Conservation (phyloP, 805 yeast genomes). For the Hanseniaspora clermontiae region DNA sequence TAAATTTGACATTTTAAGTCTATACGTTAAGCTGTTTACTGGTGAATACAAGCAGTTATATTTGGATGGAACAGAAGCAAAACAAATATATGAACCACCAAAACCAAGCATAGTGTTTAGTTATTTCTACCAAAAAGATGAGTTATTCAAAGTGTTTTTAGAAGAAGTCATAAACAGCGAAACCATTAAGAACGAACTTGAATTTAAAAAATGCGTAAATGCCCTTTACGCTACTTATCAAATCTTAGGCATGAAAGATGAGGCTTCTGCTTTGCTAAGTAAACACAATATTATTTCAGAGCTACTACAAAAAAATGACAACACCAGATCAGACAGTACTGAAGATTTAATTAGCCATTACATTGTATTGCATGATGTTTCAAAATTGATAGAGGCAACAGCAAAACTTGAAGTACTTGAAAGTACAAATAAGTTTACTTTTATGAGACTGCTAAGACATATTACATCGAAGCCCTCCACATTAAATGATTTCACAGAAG, state of each 20-base stretch:
- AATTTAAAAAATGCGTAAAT: neutral
- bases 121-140: constrained; percentile 72
- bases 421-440: neutral
- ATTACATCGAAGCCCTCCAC: neutral
- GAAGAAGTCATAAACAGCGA: constrained; percentile 31
- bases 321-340: constrained; percentile 18
- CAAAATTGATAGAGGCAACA: constrained; percentile 1
- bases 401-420: neutral
- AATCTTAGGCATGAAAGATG: constrained; percentile 43
- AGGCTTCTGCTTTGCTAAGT: constrained; percentile 45
- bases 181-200: neutral
- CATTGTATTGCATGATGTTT: constrained; percentile 17
- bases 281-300: constrained; percentile 37
- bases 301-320: constrained; percentile 26
- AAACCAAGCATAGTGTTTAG: constrained; percentile 76
- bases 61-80: constrained; percentile 14
- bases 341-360: constrained; percentile 42
- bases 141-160: constrained; percentile 78
- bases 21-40: constrained; percentile 77
- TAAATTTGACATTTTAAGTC: constrained; percentile 54
- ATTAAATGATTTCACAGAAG: constrained; percentile 9
- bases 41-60: constrained; percentile 48
- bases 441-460: constrained; percentile 13
- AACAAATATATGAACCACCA: constrained; percentile 81
- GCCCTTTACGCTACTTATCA: constrained; percentile 3